A percentile compares a stretch with the other conserved stretches of the same genome.
phyloP scores from a whole-genome alignment of 495 filamentous ascomycete genomes.

The Cenococcum geophilum region DNA sequence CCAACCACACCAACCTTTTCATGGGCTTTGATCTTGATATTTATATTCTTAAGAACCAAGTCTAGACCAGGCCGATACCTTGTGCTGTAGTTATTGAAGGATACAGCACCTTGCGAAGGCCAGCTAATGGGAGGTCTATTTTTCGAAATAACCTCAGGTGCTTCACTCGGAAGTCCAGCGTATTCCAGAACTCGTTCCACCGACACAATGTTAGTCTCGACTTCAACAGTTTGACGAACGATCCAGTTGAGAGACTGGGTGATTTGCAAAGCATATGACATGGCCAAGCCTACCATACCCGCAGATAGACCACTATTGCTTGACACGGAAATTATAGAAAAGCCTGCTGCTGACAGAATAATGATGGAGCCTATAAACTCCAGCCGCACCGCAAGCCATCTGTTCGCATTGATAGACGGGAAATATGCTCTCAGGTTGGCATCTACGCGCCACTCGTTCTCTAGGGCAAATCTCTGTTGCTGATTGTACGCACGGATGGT shows the following conservation, averaged over 20 bases:
- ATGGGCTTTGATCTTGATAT: conserved; percentile 82
- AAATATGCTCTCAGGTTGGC: conserved; percentile 93
- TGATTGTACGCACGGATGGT: conserved; percentile 98
- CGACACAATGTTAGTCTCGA: conserved; percentile 98
- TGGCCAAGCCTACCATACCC: conserved; percentile 84
- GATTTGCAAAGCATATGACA: conserved; percentile 97
- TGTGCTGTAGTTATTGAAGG: conserved; percentile 89
- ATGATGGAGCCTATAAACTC: conserved; percentile 96
- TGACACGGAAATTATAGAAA: conserved; percentile 75
- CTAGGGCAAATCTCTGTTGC: conserved; percentile 74
- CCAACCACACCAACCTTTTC: conserved; percentile 99
- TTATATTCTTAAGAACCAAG: conserved; percentile 87
- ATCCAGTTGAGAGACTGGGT: conserved; percentile 99
- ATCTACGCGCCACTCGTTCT: conserved; percentile 98
- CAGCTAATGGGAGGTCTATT: conserved; percentile 82
- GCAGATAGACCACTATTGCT: conserved; percentile 59
- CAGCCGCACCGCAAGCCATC: conserved; percentile 92
- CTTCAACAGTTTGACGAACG: conserved; percentile 96
- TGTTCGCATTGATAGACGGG: conserved; percentile 90
- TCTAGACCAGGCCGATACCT: conserved; percentile 85
- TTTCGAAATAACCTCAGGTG: conserved; percentile 86
- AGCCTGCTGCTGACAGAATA: conserved; percentile 78
- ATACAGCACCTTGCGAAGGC: conserved; percentile 84
- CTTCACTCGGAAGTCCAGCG: conserved; percentile 86
- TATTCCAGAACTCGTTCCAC: conserved; percentile 98